Evolutionary conservation across 306 rosid genomes (phyloP), one percentile per base, ranked within the genome.

Genomic region (Potentilla sterilis): DNA sequence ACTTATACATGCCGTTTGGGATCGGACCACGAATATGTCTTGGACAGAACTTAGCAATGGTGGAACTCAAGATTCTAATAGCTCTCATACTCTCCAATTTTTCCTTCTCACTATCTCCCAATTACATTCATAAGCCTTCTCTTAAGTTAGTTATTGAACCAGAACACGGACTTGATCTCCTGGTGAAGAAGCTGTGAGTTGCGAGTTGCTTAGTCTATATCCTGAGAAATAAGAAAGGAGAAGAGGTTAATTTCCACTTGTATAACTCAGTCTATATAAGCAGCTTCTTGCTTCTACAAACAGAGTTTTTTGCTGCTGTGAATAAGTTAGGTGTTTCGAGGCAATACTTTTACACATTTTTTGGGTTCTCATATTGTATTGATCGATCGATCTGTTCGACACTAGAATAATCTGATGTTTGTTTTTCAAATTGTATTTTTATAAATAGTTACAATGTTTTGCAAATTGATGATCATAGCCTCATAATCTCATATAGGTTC

Each of bases 1-100:
- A 67, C 21, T 37, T 74, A 35, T 80, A 74, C 70, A 51, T 74
- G 65, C 79, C 83, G 10, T 80, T 74, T 49, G 79, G 79, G 11
- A 69, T 51, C 12, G 75, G 79, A 1, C 79, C 79, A 0, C 37
- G 79, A 41, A 42, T 80, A 2, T 80, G 83, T 74, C 63, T 58
- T 0, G 75, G 79, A 1, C 57, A 65, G 59, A 32, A 80, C 43
- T 54, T 74, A 12, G 79, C 79, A 37, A 79, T 79, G 74, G 66
- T 67, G 5, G 77, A 74, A 44, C 35, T 74, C 10, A 69, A 77
- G 81, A 6, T 77, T 24, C 47, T 77, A 38, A 38, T 72, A 54
- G 62, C 62, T 55, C 62, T 21, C 62, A 55, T 55, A 21, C 34
- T 55, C 15, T 55, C 62, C 62, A 55, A 55, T 34, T 55, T 55